Conservation (phyloP, 495 filamentous ascomycete species). For the Neurospora sp. region DNA sequence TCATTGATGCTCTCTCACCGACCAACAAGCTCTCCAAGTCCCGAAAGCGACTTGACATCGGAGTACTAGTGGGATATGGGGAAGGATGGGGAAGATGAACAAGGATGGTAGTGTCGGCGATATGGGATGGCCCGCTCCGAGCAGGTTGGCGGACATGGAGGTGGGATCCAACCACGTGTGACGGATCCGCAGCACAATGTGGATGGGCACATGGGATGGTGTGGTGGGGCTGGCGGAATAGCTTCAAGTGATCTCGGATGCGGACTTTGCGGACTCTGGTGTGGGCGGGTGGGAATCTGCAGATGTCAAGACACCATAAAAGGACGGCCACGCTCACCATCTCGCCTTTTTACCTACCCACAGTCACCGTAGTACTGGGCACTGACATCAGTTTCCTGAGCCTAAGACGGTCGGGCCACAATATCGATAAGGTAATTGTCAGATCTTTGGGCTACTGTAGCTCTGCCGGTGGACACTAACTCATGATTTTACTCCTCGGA, state of each 20-base stretch:
- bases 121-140: not conserved
- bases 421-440: not conserved
- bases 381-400: not conserved
- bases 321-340: not conserved
- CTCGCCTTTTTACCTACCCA: not conserved
- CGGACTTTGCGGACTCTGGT: not conserved
- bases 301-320: not conserved
- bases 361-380: not conserved
- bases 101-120: not conserved
- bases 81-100: not conserved
- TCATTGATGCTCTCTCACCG: not conserved
- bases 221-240: not conserved
- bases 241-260: not conserved
- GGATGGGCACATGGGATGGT: not conserved
- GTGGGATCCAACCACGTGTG: constrained; percentile 9
- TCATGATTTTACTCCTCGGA: not conserved
- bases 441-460: not conserved
- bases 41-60: constrained; percentile 4
- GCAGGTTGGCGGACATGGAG: constrained; percentile 13
- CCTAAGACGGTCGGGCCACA: not conserved
- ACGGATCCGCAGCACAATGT: not conserved
- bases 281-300: not conserved
- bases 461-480: not conserved
- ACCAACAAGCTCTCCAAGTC: not conserved
- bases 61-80: constrained; percentile 13